phyloP scores from a whole-genome alignment of 768 basidiomycete species.

The Dioszegia hungarica region DNA sequence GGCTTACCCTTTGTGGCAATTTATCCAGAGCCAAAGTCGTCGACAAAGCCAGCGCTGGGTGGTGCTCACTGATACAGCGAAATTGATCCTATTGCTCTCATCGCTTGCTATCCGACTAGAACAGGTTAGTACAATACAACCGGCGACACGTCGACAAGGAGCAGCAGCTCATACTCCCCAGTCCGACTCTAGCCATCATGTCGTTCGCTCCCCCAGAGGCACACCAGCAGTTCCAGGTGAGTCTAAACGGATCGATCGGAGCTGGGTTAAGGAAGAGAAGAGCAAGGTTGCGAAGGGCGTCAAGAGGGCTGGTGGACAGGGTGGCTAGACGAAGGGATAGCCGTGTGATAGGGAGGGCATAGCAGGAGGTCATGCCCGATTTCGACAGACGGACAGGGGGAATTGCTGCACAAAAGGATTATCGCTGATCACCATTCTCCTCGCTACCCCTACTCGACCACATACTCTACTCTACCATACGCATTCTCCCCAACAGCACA shows the following conservation, averaged over 20 bases:
- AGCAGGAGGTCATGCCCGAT: conserved; percentile 1
- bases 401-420: background rate
- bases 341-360: no score
- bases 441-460: background rate
- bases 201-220: conserved; percentile 95
- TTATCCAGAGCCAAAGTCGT: no score
- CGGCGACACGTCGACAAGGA: background rate
- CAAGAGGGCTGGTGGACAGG: no score
- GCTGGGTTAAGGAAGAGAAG: background rate
- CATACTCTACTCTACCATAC: background rate
- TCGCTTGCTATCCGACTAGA: no score
- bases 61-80: background rate
- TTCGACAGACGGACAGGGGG: background rate
- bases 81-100: background rate
- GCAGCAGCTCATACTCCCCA: background rate
- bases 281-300: no score
- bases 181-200: conserved; percentile 56
- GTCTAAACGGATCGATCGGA: conserved; percentile 10
- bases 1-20: background rate
- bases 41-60: background rate
- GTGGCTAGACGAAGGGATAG: no score
- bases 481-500: conserved; percentile 63
- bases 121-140: background rate
- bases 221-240: conserved; percentile 90
- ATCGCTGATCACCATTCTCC: conserved; percentile 6